phyloP scores from a whole-genome alignment of 352 stramenopile species.

The Globisporangium cederbergense region DNA sequence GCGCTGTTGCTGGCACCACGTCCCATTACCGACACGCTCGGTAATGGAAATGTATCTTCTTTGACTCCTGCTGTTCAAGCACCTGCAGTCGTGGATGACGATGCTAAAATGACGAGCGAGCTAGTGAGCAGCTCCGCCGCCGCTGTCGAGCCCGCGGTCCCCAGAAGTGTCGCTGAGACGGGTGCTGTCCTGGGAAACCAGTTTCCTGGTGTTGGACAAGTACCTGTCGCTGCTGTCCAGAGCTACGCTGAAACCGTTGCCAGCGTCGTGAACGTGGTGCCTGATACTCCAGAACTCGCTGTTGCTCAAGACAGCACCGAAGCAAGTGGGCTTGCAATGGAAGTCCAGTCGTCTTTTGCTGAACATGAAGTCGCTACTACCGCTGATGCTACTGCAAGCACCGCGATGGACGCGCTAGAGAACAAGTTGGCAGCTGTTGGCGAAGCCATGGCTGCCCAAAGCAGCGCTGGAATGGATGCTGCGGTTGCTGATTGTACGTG shows the following conservation, averaged over 20 bases:
- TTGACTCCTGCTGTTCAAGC: neutral
- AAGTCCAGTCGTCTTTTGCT: neutral
- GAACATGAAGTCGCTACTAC: neutral
- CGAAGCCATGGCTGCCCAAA: neutral
- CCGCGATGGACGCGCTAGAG: neutral
- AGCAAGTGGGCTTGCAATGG: neutral
- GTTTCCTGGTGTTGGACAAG: neutral
- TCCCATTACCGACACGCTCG: neutral
- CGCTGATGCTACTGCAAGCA: neutral
- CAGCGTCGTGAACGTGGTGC: neutral
- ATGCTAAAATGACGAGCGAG: neutral
- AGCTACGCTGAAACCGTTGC: no score
- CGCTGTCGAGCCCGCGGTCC: neutral
- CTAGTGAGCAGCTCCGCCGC: neutral
- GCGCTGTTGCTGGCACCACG: neutral
- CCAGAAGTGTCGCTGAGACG: no score
- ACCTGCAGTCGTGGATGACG: neutral
- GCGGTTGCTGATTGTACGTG: neutral
- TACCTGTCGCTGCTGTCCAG: neutral
- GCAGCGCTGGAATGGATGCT: neutral
- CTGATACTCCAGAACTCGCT: neutral
- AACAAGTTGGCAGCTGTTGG: neutral
- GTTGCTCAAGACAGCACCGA: neutral
- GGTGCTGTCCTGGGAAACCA: neutral
- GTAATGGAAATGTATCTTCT: neutral